These are phyloP conservation scores for Porogramme epimiltina DNA, from an alignment of 1,284 basidiomycete genomes.

Conservation along the genomic window DNA sequence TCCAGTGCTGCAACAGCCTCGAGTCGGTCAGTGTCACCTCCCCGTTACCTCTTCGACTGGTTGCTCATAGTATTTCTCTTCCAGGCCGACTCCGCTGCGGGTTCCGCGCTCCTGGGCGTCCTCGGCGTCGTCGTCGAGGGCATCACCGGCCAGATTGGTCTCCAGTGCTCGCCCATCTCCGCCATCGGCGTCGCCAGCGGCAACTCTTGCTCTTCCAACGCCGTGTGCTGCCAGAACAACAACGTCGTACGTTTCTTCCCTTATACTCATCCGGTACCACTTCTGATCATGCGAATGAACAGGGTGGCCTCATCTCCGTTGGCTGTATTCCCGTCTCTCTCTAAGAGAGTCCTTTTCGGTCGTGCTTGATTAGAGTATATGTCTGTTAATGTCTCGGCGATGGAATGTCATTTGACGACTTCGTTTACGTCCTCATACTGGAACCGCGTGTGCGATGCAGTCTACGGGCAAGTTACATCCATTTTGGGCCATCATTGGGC, in stretches of 20 bases:
- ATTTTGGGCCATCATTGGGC: too few relatives aligned
- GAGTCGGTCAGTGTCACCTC: conserved; percentile 6
- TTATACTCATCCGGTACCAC: too few relatives aligned
- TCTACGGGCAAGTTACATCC: too few relatives aligned
- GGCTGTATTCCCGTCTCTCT: conserved; percentile 23
- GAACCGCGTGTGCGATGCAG: too few relatives aligned
- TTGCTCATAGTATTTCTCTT: background rate
- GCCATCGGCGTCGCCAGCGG: conserved; percentile 17
- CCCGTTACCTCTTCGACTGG: background rate
- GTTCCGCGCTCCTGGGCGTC: conserved; percentile 5
- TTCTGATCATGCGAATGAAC: too few relatives aligned
- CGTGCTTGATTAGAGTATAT: background rate
- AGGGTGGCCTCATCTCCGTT: conserved; percentile 24
- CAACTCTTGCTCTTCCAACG: conserved; percentile 10
- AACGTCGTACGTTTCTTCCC: conserved; percentile 14
- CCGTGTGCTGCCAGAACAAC: conserved; percentile 29
- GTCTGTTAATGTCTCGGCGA: conserved; percentile 1
- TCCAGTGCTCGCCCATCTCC: conserved; percentile 19
- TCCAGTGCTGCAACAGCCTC: conserved; percentile 22
- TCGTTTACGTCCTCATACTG: too few relatives aligned
- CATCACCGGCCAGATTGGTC: conserved; percentile 11
- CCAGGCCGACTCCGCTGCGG: conserved; percentile 12
- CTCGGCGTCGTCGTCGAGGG: conserved; percentile 18
- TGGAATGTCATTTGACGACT: background rate
- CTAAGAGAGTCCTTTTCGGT: conserved; percentile 1